These are phyloP conservation scores for Mycena venus DNA, from an alignment of 768 basidiomycete genomes.

Conservation along the genomic window DNA sequence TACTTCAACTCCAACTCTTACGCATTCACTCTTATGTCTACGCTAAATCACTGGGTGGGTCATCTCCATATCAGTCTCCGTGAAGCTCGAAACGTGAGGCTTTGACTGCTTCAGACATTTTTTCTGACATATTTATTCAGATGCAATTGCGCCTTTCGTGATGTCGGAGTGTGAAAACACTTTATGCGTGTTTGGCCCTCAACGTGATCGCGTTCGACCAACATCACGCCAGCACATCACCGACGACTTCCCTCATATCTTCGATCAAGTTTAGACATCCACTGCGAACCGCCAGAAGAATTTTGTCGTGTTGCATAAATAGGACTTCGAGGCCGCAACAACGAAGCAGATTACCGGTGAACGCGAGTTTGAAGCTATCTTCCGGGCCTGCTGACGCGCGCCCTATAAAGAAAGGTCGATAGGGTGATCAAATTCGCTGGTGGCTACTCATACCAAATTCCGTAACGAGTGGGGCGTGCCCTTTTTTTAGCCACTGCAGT, in stretches of 20 bases:
- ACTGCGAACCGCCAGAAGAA: conserved; percentile 92
- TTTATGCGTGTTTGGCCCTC: no score
- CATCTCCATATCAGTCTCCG: no score
- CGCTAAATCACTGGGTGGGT: no score
- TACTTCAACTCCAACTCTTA: no score
- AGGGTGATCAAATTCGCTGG: conserved; percentile 86
- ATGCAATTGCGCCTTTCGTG: no score
- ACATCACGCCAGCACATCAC: no score
- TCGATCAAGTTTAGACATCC: conserved; percentile 83
- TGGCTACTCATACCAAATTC: conserved; percentile 80
- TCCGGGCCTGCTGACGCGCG: conserved; percentile 72
- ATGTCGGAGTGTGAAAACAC: no score
- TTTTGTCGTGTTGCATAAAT: conserved; percentile 82
- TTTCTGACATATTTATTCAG: no score
- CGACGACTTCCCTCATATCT: conserved; percentile 82
- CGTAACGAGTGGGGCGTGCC: conserved; percentile 80
- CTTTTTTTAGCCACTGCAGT: conserved; percentile 50
- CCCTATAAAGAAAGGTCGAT: conserved; percentile 85
- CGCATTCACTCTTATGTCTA: no score
- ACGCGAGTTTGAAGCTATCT: conserved; percentile 76
- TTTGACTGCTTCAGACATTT: no score
- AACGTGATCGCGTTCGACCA: no score
- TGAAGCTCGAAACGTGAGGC: no score
- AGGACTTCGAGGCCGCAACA: conserved; percentile 76
- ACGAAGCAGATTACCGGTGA: conserved; percentile 82